Percentiles rank a stretch among this genome's conserved stretches.
Evolutionary conservation across 306 rosid genomes (phyloP).

Genomic region (Datisca glomerata): DNA sequence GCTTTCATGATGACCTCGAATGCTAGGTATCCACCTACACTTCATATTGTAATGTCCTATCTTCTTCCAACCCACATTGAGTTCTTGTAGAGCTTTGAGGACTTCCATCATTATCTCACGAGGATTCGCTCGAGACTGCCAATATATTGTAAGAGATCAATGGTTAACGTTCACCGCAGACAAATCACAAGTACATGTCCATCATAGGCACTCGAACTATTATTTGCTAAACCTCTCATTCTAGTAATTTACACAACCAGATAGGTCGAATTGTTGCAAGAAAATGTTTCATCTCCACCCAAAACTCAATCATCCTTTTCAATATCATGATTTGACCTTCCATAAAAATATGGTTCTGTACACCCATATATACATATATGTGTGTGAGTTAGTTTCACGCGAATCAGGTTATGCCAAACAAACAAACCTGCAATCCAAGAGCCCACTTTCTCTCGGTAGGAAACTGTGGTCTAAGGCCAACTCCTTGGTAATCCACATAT

Average conservation of each 20-base stretch:
- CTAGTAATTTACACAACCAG: background rate
- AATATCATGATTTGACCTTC: too few species aligned
- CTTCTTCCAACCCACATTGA: slow-evolving; percentile 87
- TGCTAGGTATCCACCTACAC: slow-evolving; percentile 60
- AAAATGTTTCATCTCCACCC: too few species aligned
- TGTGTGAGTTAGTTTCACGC: too few species aligned
- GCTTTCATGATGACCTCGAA: slow-evolving; percentile 37
- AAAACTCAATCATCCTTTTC: too few species aligned
- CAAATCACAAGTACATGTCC: too few species aligned
- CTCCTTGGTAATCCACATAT: slow-evolving; percentile 52
- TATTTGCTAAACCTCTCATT: background rate
- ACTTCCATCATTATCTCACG: slow-evolving; percentile 96
- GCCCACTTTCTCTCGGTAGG: slow-evolving; percentile 95
- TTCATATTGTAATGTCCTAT: slow-evolving; percentile 96
- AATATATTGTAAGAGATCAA: too few species aligned
- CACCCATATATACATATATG: too few species aligned
- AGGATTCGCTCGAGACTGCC: slow-evolving; percentile 87
- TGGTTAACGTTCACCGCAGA: background rate
- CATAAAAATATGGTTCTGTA: too few species aligned
- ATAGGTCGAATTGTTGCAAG: background rate
- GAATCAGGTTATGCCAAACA: too few species aligned
- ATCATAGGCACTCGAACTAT: too few species aligned
- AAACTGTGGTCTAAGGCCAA: slow-evolving; percentile 44
- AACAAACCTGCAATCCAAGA: slow-evolving; percentile 90
- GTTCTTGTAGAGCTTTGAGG: slow-evolving; percentile 80